Evolutionary conservation across 129 eudicot genomes (phyloP), one percentile per base, ranked within the genome.

Genomic region (Deinandra increscens): DNA sequence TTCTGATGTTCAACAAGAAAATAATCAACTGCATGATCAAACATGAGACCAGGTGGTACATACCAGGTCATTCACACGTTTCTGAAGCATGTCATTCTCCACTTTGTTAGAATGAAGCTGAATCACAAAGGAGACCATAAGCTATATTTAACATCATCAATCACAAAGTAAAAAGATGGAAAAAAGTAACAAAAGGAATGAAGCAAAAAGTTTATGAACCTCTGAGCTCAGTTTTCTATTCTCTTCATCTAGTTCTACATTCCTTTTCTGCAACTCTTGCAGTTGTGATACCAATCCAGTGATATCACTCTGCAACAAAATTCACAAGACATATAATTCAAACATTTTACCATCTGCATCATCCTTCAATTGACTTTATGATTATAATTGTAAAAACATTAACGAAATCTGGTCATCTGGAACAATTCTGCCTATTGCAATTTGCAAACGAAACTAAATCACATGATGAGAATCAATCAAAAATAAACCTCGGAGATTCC

Each of bases 271-370:
- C 78, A 93, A 69, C 69, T 86, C 98, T 64, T 84, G 81, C 37
- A 93, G 55, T 71, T 93, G 98, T 8, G 98, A 82, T 31, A 93
- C 90, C 78, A 93, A 83, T 60, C 90, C 85, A 79, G 84, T 81
- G 51, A 92, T 80, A 77, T 88, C 98, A 84, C 75, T 82, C 98
- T 89, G 92, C 91, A 78, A 75, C 51, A 69, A 60, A 68, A n/a
- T n/a, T 70, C 70, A 54, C 51, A 48, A 41, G 4, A 22, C 58
- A 17, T 4, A 51, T 22, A 60, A 56, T 5, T 49, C 48, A 46
- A 66, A 58, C 14, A 10, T 44, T 1, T 12, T 22, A 39, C 4
- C 34, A 53, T 55, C 7, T 12, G 31, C 59, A 51, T 9, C 34
- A 54, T 54, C 60, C 60, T 54, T 10, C n/a, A 54, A 20, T 11